Conservation (phyloP, 106 monocot species). For the Allium cepa region DNA sequence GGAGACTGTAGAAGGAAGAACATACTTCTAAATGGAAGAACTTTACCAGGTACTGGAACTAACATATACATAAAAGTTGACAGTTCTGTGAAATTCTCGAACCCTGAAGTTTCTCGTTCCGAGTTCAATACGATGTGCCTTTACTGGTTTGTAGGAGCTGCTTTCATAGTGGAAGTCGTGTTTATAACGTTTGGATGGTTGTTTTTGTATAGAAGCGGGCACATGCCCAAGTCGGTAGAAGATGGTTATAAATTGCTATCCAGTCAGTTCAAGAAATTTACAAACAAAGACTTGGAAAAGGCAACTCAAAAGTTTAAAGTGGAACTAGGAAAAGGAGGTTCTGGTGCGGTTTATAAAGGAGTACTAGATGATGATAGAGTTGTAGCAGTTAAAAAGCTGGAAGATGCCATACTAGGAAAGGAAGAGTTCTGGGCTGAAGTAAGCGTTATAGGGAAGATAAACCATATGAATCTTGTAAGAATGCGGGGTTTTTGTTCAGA, state of each 20-base stretch:
- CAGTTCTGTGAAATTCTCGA: not conserved
- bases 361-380: constrained; percentile 34
- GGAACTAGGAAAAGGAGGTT: constrained; percentile 50
- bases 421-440: constrained; percentile 51
- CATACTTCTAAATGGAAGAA: constrained; percentile 34
- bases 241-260: constrained; percentile 49
- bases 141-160: constrained; percentile 29
- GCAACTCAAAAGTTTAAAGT: constrained; percentile 37
- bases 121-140: constrained; percentile 19
- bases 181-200: constrained; percentile 46
- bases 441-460: constrained; percentile 34
- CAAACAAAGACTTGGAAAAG: constrained; percentile 38
- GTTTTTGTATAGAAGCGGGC: constrained; percentile 20
- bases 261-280: constrained; percentile 43
- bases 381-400: constrained; percentile 49
- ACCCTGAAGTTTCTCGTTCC: not conserved
- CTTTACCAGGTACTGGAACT: constrained; percentile 1
- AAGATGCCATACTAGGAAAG: constrained; percentile 35
- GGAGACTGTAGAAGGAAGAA: constrained; percentile 46
- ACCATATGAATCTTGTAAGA: constrained; percentile 70
- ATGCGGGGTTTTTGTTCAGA: constrained; percentile 52
- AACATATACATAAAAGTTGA: constrained; percentile 40
- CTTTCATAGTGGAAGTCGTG: constrained; percentile 33
- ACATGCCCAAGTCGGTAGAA: constrained; percentile 8
- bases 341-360: constrained; percentile 54